Conservation (phyloP, 2,329 filamentous ascomycete genomes). For the Aspergillus proliferans region DNA sequence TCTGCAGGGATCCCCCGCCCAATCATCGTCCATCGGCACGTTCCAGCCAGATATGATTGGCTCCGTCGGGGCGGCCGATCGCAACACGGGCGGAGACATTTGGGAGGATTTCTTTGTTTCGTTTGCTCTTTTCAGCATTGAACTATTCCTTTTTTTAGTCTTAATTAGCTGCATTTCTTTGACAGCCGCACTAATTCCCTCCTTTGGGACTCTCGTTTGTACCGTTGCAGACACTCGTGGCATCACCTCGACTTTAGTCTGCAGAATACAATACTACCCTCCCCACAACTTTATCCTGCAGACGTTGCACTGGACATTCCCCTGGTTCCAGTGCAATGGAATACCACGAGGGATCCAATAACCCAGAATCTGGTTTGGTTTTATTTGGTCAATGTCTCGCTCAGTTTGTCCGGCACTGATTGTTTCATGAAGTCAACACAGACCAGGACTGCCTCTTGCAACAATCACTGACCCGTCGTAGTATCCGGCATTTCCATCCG, state of each 20-base stretch:
- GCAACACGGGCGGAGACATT: too few species aligned
- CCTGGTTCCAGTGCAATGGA: not conserved
- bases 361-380: too few species aligned
- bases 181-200: not conserved
- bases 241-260: too few species aligned
- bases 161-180: too few species aligned
- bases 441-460: too few species aligned
- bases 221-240: too few species aligned
- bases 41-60: not conserved
- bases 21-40: not conserved
- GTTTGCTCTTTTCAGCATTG: not conserved
- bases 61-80: not conserved
- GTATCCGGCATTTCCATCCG: too few species aligned
- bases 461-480: too few species aligned
- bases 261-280: too few species aligned
- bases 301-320: too few species aligned
- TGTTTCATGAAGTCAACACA: not conserved
- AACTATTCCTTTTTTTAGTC: not conserved
- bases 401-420: not conserved
- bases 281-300: too few species aligned
- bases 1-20: slow-evolving; percentile 8
- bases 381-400: not conserved
- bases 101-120: too few species aligned
- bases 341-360: not conserved
- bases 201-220: not conserved